Conservation (phyloP, 257 asterid species). For the Cinchona pubescens region DNA sequence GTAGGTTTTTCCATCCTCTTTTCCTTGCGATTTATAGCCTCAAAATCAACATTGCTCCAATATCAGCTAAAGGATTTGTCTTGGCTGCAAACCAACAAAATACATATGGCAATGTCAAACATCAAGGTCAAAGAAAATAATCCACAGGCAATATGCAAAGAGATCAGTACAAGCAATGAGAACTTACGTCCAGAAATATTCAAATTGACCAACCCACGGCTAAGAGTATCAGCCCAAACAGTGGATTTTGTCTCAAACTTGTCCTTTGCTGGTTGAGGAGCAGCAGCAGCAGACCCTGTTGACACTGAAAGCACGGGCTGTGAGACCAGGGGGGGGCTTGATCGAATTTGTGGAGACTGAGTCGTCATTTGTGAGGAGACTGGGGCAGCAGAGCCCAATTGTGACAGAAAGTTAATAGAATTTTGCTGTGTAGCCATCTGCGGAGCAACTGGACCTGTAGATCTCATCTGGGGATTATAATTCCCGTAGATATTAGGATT, state of each 20-base stretch:
- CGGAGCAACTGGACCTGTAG: conserved; percentile 34
- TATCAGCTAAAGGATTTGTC: conserved; percentile 77
- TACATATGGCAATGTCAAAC: conserved; percentile 13
- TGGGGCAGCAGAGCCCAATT: conserved; percentile 38
- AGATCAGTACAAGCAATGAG: conserved; percentile 4
- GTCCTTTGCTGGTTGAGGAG: conserved; percentile 54
- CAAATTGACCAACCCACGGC: conserved; percentile 89
- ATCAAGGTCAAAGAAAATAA: conserved; percentile 5
- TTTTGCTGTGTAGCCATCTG: conserved; percentile 42
- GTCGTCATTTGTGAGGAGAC: conserved; percentile 40
- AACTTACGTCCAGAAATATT: conserved; percentile 94
- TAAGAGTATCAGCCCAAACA: conserved; percentile 97
- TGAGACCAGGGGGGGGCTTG: conserved; percentile 31
- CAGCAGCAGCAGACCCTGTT: conserved; percentile 40
- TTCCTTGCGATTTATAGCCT: conserved; percentile 88
- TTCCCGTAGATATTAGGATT: conserved; percentile 52
- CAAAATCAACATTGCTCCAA: conserved; percentile 98
- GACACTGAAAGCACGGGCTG: conserved; percentile 38
- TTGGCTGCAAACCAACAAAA: conserved; percentile 57
- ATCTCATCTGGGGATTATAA: conserved; percentile 39
- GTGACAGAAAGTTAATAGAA: conserved; percentile 35
- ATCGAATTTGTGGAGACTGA: conserved; percentile 43
- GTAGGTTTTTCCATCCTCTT: conserved; percentile 93
- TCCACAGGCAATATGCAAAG: not conserved
- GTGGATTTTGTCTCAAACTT: conserved; percentile 94